Conservation (phyloP, 2,329 filamentous ascomycete genomes). For the Berkeleyomyces rouxiae region DNA sequence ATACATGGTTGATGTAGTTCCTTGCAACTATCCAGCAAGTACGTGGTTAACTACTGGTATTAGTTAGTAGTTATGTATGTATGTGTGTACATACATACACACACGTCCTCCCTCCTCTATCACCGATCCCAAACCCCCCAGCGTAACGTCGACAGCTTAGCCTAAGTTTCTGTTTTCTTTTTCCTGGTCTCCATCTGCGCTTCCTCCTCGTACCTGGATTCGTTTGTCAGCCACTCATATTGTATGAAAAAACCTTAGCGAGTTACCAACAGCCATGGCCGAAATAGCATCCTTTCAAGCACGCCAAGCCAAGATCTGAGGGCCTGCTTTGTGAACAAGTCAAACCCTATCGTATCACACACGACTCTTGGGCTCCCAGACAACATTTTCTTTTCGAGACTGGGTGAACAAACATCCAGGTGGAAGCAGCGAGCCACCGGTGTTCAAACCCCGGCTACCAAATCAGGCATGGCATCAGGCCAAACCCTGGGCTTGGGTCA, state of each 20-base stretch:
- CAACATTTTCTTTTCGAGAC: no score
- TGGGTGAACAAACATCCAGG: neutral
- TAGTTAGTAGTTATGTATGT: neutral
- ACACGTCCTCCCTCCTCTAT: no score
- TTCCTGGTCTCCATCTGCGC: neutral
- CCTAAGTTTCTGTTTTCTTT: neutral
- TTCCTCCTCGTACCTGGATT: neutral
- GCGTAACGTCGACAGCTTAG: neutral
- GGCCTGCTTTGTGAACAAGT: neutral
- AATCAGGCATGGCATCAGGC: neutral
- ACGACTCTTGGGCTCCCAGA: neutral
- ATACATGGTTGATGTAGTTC: neutral
- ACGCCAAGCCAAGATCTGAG: neutral
- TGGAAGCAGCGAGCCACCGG: neutral
- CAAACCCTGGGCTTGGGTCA: neutral
- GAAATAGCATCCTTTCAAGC: neutral
- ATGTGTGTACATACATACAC: neutral
- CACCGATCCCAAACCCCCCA: neutral
- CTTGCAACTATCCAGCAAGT: no score
- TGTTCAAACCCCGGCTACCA: neutral
- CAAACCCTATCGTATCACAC: neutral
- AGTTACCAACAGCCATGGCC: neutral
- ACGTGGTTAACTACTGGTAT: no score
- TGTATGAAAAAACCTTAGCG: neutral
- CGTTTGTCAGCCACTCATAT: neutral